Evolutionary conservation across 805 yeast species (phyloP).

Genomic region (Naumovozyma castellii): DNA sequence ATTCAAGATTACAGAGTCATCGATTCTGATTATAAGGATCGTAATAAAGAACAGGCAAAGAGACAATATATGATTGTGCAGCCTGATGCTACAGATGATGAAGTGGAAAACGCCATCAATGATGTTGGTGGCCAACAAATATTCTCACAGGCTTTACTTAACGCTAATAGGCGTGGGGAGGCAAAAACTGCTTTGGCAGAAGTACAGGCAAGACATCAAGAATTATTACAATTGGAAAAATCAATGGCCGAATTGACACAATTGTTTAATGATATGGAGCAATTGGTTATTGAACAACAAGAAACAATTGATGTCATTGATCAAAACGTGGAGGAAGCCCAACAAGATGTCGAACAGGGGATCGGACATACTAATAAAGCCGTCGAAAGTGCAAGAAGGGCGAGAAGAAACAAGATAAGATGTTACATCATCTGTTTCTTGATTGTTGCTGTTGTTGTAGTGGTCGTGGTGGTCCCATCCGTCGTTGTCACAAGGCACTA

Average conservation of each 20-base stretch:
- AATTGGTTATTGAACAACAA: conserved; percentile 91
- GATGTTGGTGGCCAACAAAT: conserved; percentile 83
- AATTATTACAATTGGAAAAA: conserved; percentile 86
- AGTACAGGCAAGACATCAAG: conserved; percentile 92
- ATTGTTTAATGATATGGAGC: conserved; percentile 92
- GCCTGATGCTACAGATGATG: conserved; percentile 75
- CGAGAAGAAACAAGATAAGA: conserved; percentile 86
- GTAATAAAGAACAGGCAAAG: conserved; percentile 78
- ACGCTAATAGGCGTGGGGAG: conserved; percentile 84
- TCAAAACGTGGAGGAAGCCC: conserved; percentile 72
- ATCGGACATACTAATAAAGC: conserved; percentile 91
- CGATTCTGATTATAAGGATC: conserved; percentile 79
- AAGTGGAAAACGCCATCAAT: conserved; percentile 76
- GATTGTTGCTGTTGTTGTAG: conserved; percentile 54
- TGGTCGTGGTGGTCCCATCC: conserved; percentile 49
- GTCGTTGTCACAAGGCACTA: conserved; percentile 26
- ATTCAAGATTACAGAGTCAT: conserved; percentile 81
- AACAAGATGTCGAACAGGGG: conserved; percentile 86
- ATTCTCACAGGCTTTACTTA: conserved; percentile 84
- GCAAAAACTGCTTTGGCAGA: conserved; percentile 92
- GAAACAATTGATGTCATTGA: conserved; percentile 75
- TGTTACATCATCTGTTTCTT: conserved; percentile 57
- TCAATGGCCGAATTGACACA: conserved; percentile 93
- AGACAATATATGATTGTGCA: conserved; percentile 86
- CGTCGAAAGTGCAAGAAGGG: conserved; percentile 74